Evolutionary conservation across 108 stramenopile species (phyloP), one percentile per base, ranked within the genome.

Genomic region (Phaeodactylum tricornutum): DNA sequence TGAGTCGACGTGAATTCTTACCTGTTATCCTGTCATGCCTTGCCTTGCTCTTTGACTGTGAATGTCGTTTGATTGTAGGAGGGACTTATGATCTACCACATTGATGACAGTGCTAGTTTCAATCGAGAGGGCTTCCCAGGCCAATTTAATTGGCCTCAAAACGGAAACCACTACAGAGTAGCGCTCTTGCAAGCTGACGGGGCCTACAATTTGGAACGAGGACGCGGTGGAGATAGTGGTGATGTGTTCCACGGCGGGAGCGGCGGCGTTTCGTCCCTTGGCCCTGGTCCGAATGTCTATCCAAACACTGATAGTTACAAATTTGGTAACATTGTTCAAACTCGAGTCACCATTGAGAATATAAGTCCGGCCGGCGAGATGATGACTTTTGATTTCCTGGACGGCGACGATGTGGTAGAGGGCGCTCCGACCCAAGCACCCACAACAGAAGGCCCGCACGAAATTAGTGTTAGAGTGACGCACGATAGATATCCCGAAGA

Each of bases 291-390:
- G 5, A 45, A 45, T 45, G 14, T 14, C 9, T 61, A 40, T 55
- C 73, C 73, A 14, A 75, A 75, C 45, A 75, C 73, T 4, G 66
- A 75, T 50, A 50, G 62, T 12, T 75, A 75, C 27, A 55, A 67
- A 52, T 30, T 42, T 14, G 72, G 72, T 11, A 40, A 41, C 24
- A 55, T 74, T 9, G 16, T 15, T 17, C 34, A 35, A 16, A 54
- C 73, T 8, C 59, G 62, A 17, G 55, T 65, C 6, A 32, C 42
- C 7, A 68, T 75, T 43, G 44, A 27, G n/a, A 35, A 57, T n/a
- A 64, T 68, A 27, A 62, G 54, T 16, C 31, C 17, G 9, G 31
- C 51, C 28, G 30, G 31, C 2, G n/a, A 37, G 2, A 45, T 55
- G 43, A 67, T 67, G 66, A n/a, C n/a, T n/a, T n/a, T n/a, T n/a